phyloP scores from a whole-genome alignment of 2,329 filamentous ascomycete species.

The Arthrinium phaeospermum region DNA sequence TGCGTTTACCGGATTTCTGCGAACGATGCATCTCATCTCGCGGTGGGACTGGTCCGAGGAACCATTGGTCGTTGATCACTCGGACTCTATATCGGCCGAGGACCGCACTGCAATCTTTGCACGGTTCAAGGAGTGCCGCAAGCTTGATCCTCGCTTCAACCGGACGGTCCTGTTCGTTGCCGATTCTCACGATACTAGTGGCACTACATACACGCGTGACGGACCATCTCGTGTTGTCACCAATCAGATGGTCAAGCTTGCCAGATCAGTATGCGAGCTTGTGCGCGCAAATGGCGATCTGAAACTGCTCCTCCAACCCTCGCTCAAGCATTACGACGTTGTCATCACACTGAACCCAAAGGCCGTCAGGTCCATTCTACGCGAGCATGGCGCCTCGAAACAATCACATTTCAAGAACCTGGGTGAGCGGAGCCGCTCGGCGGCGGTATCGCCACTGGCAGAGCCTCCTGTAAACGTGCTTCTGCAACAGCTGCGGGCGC shows the following conservation, averaged over 20 bases:
- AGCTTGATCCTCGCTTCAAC: constrained; percentile 88
- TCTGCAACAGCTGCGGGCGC: constrained; percentile 67
- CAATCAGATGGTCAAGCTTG: constrained; percentile 80
- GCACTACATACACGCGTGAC: constrained; percentile 77
- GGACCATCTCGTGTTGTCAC: constrained; percentile 82
- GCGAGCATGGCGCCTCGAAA: constrained; percentile 42
- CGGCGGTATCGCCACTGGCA: constrained; percentile 52
- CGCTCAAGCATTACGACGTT: constrained; percentile 82
- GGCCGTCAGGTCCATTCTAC: constrained; percentile 49
- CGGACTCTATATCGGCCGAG: constrained; percentile 64
- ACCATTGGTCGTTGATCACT: constrained; percentile 80
- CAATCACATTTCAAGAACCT: constrained; percentile 80
- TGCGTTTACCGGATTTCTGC: constrained; percentile 78
- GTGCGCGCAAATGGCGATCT: constrained; percentile 60
- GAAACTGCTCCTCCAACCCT: constrained; percentile 72
- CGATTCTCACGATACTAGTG: constrained; percentile 77
- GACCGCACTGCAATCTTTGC: constrained; percentile 69
- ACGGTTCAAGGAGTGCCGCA: constrained; percentile 82
- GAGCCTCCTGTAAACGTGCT: constrained; percentile 68
- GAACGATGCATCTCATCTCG: constrained; percentile 79
- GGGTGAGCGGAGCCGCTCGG: constrained; percentile 58
- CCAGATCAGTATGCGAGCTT: constrained; percentile 74
- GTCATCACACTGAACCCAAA: constrained; percentile 73
- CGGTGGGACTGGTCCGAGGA: constrained; percentile 91
- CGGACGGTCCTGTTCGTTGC: constrained; percentile 81